Percentiles rank a stretch among this genome's conserved stretches.
Conservation (phyloP, 495 filamentous ascomycete species). For the Aspergillus taichungensis region DNA sequence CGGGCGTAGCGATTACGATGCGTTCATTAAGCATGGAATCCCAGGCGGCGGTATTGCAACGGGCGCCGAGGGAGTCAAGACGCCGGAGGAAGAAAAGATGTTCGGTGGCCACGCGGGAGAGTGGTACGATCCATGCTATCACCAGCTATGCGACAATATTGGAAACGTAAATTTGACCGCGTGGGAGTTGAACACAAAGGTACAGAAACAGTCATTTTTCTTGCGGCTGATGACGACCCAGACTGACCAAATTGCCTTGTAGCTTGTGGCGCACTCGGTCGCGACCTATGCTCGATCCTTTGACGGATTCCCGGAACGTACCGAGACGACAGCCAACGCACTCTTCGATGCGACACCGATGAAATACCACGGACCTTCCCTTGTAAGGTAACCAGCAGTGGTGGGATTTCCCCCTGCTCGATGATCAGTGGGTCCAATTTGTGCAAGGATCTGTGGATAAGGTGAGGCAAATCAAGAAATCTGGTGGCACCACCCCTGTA, state of each 20-base stretch:
- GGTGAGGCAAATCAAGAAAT: no score
- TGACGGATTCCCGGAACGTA: constrained; percentile 29
- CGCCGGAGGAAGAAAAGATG: constrained; percentile 40
- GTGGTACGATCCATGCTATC: constrained; percentile 55
- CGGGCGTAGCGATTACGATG: constrained; percentile 60
- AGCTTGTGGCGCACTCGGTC: constrained; percentile 53
- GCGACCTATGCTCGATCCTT: constrained; percentile 52
- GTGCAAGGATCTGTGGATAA: no score
- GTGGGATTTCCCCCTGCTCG: no score
- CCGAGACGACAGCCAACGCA: not conserved
- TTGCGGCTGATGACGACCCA: not conserved
- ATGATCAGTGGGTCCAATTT: no score
- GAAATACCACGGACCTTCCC: no score
- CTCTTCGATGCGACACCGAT: no score
- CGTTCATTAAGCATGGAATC: constrained; percentile 54
- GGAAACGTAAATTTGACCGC: constrained; percentile 42
- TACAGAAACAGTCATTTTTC: constrained; percentile 26
- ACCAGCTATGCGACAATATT: constrained; percentile 46
- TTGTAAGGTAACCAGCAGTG: no score
- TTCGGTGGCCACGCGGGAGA: constrained; percentile 57
- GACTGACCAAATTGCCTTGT: constrained; percentile 1
- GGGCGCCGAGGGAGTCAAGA: constrained; percentile 60
- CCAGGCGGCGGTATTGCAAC: constrained; percentile 59
- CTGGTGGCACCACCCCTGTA: no score
- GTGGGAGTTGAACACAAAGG: constrained; percentile 47